Evolutionary conservation across 371 early-diverging fungal genomes (phyloP).

Genomic region (Syncephalis fuscata): DNA sequence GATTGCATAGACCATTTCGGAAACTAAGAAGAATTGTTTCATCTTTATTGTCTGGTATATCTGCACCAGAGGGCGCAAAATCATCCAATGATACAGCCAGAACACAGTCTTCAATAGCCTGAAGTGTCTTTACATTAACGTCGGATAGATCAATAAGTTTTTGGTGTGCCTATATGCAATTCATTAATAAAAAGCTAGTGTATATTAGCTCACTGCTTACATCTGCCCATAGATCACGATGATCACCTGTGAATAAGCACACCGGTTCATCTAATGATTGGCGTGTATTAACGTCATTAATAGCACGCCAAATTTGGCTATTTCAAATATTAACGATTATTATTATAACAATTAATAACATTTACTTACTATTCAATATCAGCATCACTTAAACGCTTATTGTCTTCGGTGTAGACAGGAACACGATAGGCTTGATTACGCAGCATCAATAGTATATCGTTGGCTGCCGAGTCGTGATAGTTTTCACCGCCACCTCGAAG

Average conservation of each 20-base stretch:
- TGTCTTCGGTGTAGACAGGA: constrained; percentile 27
- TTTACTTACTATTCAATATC: constrained; percentile 52
- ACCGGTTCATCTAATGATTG: constrained; percentile 32
- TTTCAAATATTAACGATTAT: too few relatives aligned
- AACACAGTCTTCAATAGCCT: neutral
- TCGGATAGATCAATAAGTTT: neutral
- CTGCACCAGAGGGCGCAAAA: neutral
- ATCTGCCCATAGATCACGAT: constrained; percentile 70
- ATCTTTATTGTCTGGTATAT: too few relatives aligned
- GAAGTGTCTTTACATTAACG: neutral
- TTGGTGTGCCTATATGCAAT: neutral
- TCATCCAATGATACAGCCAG: neutral
- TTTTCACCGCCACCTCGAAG: constrained; percentile 17
- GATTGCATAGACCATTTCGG: too few relatives aligned
- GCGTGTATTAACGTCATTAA: constrained; percentile 20
- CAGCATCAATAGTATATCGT: constrained; percentile 53
- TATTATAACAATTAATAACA: too few relatives aligned
- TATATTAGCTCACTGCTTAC: constrained; percentile 7
- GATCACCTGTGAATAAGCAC: constrained; percentile 62
- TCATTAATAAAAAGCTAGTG: neutral
- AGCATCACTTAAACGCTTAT: constrained; percentile 24
- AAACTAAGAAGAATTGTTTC: too few relatives aligned
- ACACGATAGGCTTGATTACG: constrained; percentile 68
- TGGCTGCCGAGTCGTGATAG: constrained; percentile 23
- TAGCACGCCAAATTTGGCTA: constrained; percentile 19